Percentiles rank a stretch among this genome's conserved stretches.
phyloP scores from a whole-genome alignment of 78 protist genomes.

The Cyanophora paradoxa region DNA sequence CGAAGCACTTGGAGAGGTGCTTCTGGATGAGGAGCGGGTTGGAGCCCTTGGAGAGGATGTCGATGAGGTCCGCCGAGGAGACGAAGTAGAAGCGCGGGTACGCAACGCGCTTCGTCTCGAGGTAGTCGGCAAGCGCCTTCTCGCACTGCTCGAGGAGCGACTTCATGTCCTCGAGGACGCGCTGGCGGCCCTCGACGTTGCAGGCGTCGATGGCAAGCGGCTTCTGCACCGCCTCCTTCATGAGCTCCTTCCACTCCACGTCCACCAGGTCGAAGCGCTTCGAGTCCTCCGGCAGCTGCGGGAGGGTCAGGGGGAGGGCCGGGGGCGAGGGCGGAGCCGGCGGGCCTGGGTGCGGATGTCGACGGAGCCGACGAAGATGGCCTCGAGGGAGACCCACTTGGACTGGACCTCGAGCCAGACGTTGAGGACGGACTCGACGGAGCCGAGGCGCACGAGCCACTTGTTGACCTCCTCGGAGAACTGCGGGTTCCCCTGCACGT shows the following conservation, averaged over 20 bases:
- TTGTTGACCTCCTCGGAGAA: conserved; percentile 25
- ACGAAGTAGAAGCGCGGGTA: conserved; percentile 89
- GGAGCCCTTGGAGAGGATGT: conserved; percentile 73
- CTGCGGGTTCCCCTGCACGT: conserved; percentile 33
- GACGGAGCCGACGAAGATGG: conserved; percentile 66
- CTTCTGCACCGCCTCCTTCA: conserved; percentile 14
- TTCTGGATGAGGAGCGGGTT: conserved; percentile 45
- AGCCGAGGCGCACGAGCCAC: conserved; percentile 56
- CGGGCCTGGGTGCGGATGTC: too few species aligned
- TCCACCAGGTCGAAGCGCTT: conserved; percentile 64
- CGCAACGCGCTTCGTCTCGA: conserved; percentile 67
- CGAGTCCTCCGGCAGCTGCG: conserved; percentile 80
- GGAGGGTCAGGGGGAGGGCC: too few species aligned
- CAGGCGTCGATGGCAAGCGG: conserved; percentile 51
- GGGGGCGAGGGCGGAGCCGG: too few species aligned
- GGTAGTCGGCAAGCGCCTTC: conserved; percentile 67
- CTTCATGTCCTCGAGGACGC: conserved; percentile 38
- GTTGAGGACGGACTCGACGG: conserved; percentile 44
- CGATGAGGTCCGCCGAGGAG: conserved; percentile 59
- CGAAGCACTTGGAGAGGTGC: conserved; percentile 45
- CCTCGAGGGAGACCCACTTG: conserved; percentile 68
- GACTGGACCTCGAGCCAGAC: conserved; percentile 67
- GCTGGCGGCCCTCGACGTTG: conserved; percentile 7
- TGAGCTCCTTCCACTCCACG: conserved; percentile 30
- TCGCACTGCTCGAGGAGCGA: conserved; percentile 60